A percentile compares a stretch with the other conserved stretches of the same genome.
phyloP scores from a whole-genome alignment of 2,329 filamentous ascomycete genomes.

The Ceratocystis albifundus region DNA sequence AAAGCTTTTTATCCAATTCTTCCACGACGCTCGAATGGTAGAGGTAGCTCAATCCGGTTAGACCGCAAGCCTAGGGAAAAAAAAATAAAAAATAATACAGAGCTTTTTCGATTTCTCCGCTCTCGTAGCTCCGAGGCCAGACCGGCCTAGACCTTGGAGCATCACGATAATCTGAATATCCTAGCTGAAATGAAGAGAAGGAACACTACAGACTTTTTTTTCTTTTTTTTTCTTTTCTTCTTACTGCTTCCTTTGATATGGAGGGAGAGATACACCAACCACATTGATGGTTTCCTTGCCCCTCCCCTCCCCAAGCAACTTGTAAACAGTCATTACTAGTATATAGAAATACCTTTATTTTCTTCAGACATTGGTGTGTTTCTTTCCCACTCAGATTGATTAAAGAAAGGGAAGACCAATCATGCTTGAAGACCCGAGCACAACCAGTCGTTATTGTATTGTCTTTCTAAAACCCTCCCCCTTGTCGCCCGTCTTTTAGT shows the following conservation, averaged over 20 bases:
- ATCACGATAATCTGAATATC: background rate
- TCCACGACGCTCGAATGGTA: too few species aligned
- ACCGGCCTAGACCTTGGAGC: background rate
- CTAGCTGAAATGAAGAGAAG: background rate
- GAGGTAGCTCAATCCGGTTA: background rate
- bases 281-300: background rate
- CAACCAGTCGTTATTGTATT: background rate
- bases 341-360: background rate
- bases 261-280: background rate
- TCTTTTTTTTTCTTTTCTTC: too few species aligned
- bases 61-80: background rate
- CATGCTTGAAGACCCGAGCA: background rate
- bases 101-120: background rate
- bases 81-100: background rate
- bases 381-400: background rate
- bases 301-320: background rate
- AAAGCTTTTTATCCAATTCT: background rate
- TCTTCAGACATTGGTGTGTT: background rate
- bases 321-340: background rate
- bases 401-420: background rate
- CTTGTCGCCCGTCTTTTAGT: background rate
- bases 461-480: background rate
- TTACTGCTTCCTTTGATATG: background rate
- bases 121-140: background rate
- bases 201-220: background rate